A percentile compares a stretch with the other conserved stretches of the same genome.
Evolutionary conservation across 352 stramenopile genomes (phyloP).

Genomic region (Phytophthora fragariae): DNA sequence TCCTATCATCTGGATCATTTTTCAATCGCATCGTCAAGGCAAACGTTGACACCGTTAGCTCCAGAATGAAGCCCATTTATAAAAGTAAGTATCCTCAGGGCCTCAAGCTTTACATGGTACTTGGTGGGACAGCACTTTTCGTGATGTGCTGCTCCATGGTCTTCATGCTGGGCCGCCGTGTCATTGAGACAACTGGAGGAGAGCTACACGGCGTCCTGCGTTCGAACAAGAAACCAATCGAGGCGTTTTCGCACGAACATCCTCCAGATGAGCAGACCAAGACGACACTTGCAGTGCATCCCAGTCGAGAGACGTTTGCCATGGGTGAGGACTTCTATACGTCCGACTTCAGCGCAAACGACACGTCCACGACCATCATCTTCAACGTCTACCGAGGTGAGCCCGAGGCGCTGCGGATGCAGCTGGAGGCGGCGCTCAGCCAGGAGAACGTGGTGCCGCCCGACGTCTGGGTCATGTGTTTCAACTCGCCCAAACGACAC

Average conservation of each 20-base stretch:
- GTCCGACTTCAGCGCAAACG: background rate
- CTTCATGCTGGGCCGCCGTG: background rate
- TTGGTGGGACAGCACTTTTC: background rate
- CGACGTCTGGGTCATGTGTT: conserved; percentile 58
- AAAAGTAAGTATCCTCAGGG: background rate
- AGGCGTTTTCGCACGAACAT: background rate
- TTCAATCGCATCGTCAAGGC: background rate
- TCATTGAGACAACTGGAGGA: background rate
- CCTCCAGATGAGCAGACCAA: background rate
- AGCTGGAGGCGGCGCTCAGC: conserved; percentile 38
- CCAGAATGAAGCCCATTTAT: background rate
- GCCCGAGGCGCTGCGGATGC: conserved; percentile 41
- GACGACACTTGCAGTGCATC: background rate
- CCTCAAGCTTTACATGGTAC: background rate
- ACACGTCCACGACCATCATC: conserved; percentile 54
- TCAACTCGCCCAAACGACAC: conserved; percentile 40
- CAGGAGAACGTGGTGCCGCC: conserved; percentile 43
- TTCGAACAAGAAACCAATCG: background rate
- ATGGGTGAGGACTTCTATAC: conserved; percentile 5
- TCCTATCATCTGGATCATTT: background rate
- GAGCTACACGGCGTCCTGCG: background rate
- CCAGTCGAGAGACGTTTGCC: conserved; percentile 7
- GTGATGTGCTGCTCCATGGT: background rate
- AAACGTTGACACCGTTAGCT: background rate
- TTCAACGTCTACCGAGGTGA: conserved; percentile 67